Evolutionary conservation across 75 land plant species (phyloP).

Genomic region (Ceratopteris richardii): DNA sequence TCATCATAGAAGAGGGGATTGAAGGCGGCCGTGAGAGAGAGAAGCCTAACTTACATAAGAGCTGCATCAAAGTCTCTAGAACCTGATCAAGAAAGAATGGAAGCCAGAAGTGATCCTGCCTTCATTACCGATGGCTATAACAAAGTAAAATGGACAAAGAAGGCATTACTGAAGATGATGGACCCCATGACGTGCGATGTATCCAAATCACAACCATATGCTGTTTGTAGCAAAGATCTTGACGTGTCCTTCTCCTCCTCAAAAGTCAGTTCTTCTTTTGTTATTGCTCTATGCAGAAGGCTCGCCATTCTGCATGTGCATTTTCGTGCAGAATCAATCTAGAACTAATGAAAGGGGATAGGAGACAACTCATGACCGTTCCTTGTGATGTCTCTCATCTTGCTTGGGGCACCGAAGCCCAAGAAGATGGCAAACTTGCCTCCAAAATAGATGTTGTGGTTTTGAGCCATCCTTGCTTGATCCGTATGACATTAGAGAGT

Average conservation of each 20-base stretch:
- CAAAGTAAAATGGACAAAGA: neutral
- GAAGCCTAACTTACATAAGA: no score
- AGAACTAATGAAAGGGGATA: neutral
- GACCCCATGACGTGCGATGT: no score
- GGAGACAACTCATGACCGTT: neutral
- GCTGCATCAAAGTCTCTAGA: neutral
- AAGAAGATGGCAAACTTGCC: no score
- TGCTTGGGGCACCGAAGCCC: neutral
- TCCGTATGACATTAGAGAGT: no score
- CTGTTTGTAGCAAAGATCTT: no score
- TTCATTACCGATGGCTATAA: neutral
- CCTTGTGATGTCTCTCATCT: conserved; percentile 1
- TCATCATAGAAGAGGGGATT: no score
- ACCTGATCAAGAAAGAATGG: no score
- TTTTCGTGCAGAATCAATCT: neutral
- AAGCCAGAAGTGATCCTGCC: neutral
- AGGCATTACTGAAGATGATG: neutral
- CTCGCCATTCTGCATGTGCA: neutral
- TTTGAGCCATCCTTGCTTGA: no score
- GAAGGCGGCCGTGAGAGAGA: no score
- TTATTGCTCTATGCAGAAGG: neutral
- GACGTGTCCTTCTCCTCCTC: no score
- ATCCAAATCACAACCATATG: no score
- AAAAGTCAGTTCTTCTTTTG: neutral
- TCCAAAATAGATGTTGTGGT: no score